phyloP scores from a whole-genome alignment of 2,329 filamentous ascomycete species.

The Septoria petroselini region DNA sequence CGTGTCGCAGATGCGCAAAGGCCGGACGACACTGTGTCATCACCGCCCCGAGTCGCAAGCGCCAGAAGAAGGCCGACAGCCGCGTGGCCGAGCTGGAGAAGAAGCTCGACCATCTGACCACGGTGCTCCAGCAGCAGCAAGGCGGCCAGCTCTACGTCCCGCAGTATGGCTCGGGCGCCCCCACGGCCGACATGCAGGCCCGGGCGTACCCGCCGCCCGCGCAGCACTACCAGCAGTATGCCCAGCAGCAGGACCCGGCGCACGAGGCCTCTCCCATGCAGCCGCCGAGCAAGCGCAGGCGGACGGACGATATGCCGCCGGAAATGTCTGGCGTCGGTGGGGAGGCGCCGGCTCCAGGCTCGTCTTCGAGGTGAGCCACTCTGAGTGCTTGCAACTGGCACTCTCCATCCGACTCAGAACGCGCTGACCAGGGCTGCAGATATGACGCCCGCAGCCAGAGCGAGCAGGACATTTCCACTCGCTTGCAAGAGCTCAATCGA shows the following conservation, averaged over 20 bases:
- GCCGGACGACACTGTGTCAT: slow-evolving; percentile 74
- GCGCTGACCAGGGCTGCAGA: too few relatives aligned
- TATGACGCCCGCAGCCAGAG: slow-evolving; percentile 9
- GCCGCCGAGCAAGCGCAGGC: slow-evolving; percentile 30
- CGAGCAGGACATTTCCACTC: slow-evolving; percentile 10
- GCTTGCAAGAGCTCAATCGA: slow-evolving; percentile 7
- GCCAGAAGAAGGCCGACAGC: slow-evolving; percentile 88
- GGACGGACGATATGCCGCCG: slow-evolving; percentile 24
- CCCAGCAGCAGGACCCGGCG: slow-evolving; percentile 6
- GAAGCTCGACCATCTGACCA: slow-evolving; percentile 86
- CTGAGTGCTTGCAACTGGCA: too few relatives aligned
- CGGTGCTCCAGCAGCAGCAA: slow-evolving; percentile 61
- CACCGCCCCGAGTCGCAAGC: slow-evolving; percentile 70
- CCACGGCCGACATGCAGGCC: slow-evolving; percentile 21
- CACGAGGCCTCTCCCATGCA: slow-evolving; percentile 19
- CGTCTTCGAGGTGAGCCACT: too few relatives aligned
- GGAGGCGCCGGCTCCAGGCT: neutral
- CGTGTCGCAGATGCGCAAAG: slow-evolving; percentile 68
- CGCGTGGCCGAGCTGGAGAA: slow-evolving; percentile 86
- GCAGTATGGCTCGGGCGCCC: slow-evolving; percentile 10
- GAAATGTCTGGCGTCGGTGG: slow-evolving; percentile 4
- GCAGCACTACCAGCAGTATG: slow-evolving; percentile 17
- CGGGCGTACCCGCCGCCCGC: slow-evolving; percentile 14
- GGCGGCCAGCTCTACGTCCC: slow-evolving; percentile 18
- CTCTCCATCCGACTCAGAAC: too few relatives aligned